Evolutionary conservation across 805 yeast genomes (phyloP).

Genomic region (Wickerhamomyces ciferrii): DNA sequence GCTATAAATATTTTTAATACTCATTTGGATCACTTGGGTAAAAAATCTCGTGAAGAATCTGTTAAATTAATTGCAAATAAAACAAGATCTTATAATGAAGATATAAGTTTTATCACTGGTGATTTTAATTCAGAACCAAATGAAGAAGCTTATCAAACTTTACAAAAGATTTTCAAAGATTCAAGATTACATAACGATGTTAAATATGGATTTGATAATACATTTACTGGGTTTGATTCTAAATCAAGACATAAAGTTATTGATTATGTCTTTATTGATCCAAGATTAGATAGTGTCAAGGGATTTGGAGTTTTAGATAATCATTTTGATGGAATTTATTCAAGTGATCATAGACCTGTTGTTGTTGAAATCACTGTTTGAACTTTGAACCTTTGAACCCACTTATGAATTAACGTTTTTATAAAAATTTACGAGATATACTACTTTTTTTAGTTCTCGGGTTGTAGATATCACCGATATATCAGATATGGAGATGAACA

Average conservation of each 20-base stretch:
- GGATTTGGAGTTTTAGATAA: conserved; percentile 35
- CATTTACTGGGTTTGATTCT: conserved; percentile 45
- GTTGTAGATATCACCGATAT: not conserved
- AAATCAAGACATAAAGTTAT: conserved; percentile 25
- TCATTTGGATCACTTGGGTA: conserved; percentile 39
- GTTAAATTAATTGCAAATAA: conserved; percentile 39
- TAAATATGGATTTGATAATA: conserved; percentile 37
- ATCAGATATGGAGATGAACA: not conserved
- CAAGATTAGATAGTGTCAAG: conserved; percentile 5
- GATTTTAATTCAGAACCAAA: conserved; percentile 49
- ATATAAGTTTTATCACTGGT: conserved; percentile 43
- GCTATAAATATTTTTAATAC: conserved; percentile 34
- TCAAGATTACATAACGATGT: conserved; percentile 21
- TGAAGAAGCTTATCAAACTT: conserved; percentile 37
- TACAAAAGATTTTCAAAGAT: conserved; percentile 32
- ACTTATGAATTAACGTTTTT: too few relatives aligned
- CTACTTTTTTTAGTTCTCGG: too few relatives aligned
- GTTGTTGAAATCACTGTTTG: conserved; percentile 19
- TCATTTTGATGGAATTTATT: conserved; percentile 25
- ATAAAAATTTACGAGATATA: too few relatives aligned
- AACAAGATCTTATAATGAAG: conserved; percentile 26
- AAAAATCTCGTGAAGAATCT: conserved; percentile 20
- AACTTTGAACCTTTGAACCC: too few relatives aligned
- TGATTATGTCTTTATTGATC: conserved; percentile 21
- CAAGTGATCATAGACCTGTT: conserved; percentile 5